phyloP scores from a whole-genome alignment of 305 asterid species.

The Rubia peregrina region DNA sequence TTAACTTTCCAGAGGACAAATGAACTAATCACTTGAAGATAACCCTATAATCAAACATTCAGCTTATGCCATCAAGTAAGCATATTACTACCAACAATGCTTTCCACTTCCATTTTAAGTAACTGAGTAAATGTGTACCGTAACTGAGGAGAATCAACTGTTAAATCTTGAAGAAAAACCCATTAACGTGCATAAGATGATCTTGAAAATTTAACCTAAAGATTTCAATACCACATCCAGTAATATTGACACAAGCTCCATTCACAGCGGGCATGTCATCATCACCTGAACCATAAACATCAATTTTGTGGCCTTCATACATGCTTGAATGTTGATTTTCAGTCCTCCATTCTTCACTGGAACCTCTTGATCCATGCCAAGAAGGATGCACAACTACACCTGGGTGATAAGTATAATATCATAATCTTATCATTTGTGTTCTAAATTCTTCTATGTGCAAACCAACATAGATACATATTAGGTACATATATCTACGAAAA shows the following conservation, averaged over 20 bases:
- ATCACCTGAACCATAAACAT: constrained; percentile 13
- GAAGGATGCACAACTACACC: constrained; percentile 16
- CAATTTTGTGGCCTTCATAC: constrained; percentile 10
- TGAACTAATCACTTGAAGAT: neutral
- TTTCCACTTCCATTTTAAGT: neutral
- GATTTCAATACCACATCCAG: neutral
- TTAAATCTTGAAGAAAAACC: neutral
- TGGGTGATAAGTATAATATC: neutral
- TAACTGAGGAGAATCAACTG: neutral
- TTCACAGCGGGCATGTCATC: neutral
- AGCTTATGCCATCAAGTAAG: neutral
- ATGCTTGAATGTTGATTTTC: neutral
- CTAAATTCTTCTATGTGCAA: neutral
- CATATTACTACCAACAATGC: neutral
- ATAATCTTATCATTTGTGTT: neutral
- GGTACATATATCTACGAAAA: neutral
- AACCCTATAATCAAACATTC: neutral
- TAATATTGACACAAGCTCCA: neutral
- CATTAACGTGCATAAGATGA: neutral
- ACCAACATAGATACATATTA: neutral
- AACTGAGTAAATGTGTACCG: neutral
- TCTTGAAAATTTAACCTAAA: neutral
- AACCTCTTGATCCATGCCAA: neutral
- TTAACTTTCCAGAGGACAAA: neutral
- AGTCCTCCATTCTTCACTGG: neutral